Evolutionary conservation across 768 basidiomycete species (phyloP).

Genomic region (Suillus ampliporus): DNA sequence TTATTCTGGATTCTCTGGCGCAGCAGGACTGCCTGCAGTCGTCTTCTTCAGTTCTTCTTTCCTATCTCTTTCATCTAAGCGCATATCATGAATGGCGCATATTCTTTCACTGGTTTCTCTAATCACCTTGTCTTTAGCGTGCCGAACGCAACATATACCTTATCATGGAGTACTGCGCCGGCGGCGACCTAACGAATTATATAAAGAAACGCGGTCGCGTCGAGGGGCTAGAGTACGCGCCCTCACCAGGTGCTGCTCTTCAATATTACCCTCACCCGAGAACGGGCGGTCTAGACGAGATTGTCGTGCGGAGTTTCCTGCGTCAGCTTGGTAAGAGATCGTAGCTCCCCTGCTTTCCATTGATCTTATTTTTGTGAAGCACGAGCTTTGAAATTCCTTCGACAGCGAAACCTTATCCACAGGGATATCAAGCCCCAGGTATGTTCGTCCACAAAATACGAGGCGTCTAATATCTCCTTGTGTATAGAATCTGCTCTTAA

Average conservation of each 20-base stretch:
- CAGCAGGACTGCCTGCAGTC: not conserved
- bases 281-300: constrained; percentile 88
- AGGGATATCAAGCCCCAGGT: constrained; percentile 97
- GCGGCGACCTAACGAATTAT: constrained; percentile 94
- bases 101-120: constrained; percentile 7
- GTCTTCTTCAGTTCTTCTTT: not conserved
- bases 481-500: constrained; percentile 83
- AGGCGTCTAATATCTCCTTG: constrained; percentile 14
- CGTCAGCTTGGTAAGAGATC: constrained; percentile 77
- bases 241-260: constrained; percentile 67
- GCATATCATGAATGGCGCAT: not conserved
- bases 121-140: constrained; percentile 47
- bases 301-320: constrained; percentile 90
- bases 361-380: constrained; percentile 49
- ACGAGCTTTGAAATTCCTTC: constrained; percentile 90
- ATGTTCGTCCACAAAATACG: not conserved
- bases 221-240: constrained; percentile 83
- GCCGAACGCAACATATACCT: constrained; percentile 86
- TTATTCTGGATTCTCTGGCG: not conserved
- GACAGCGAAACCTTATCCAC: constrained; percentile 90
- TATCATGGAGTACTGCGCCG: constrained; percentile 97
- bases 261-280: constrained; percentile 92
- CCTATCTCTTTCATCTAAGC: not conserved
- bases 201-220: constrained; percentile 98
- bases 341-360: not conserved